These are phyloP conservation scores for Hypholoma sublateritium DNA, from an alignment of 768 basidiomycete genomes.

Conservation along the genomic window DNA sequence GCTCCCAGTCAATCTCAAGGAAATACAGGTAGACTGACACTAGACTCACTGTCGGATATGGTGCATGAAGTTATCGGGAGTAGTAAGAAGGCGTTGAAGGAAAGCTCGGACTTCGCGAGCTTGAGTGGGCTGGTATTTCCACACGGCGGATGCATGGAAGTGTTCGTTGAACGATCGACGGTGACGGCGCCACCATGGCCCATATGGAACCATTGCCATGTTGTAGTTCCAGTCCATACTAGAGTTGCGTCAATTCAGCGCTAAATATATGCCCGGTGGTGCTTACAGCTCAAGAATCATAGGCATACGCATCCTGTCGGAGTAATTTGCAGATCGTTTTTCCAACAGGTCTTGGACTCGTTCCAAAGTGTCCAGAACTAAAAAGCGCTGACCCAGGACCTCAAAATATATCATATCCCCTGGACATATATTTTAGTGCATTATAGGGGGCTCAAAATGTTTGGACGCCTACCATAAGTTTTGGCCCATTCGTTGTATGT, in stretches of 20 bases:
- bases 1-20: background rate
- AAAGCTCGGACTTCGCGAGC: constrained; percentile 41
- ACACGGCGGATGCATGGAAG: constrained; percentile 40
- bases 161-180: constrained; percentile 51
- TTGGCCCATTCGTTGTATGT: constrained; percentile 29
- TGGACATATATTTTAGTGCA: constrained; percentile 14
- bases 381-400: constrained; percentile 35
- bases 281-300: constrained; percentile 52
- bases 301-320: constrained; percentile 43
- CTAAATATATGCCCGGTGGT: background rate
- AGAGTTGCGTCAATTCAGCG: background rate
- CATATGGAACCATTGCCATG: constrained; percentile 46
- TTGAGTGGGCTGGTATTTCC: constrained; percentile 45
- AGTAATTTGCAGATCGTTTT: constrained; percentile 51
- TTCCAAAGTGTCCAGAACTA: constrained; percentile 26
- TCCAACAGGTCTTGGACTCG: constrained; percentile 52
- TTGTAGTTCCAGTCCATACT: constrained; percentile 34
- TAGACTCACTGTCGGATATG: constrained; percentile 19
- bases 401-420: constrained; percentile 55
- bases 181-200: constrained; percentile 42
- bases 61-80: constrained; percentile 16
- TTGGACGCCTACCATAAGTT: constrained; percentile 25
- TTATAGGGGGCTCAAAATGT: background rate
- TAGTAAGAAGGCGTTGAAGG: constrained; percentile 28
- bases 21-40: background rate